phyloP scores from a whole-genome alignment of 805 yeast species.

The Candida methanosorbosa region DNA sequence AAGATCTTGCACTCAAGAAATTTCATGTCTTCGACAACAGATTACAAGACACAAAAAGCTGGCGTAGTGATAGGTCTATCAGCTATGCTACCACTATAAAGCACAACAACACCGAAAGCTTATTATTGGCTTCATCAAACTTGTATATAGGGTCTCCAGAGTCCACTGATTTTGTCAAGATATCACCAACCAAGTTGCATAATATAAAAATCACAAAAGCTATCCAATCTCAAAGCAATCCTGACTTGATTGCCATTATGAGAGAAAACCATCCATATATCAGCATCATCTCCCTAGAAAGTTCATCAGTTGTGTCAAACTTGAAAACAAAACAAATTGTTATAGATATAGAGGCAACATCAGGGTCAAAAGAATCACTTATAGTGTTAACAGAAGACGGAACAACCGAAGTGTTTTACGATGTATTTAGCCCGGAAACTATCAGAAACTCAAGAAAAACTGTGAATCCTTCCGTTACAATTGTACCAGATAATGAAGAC shows the following conservation, averaged over 20 bases:
- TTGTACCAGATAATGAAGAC: constrained; percentile 13
- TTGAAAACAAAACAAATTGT: constrained; percentile 18
- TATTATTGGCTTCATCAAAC: constrained; percentile 20
- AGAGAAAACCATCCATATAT: constrained; percentile 22
- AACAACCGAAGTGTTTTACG: constrained; percentile 23
- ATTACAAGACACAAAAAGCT: constrained; percentile 10
- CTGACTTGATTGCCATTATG: constrained; percentile 26
- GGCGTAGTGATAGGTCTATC: constrained; percentile 10
- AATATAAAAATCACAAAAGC: constrained; percentile 25
- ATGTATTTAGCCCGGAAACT: constrained; percentile 18
- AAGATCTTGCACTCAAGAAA: constrained; percentile 15
- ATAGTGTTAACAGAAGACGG: constrained; percentile 23
- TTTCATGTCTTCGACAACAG: constrained; percentile 16
- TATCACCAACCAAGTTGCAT: constrained; percentile 24
- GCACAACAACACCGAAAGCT: constrained; percentile 4
- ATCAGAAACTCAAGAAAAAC: constrained; percentile 5
- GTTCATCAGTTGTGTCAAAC: constrained; percentile 22
- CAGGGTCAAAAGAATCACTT: constrained; percentile 12
- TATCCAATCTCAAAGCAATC: constrained; percentile 21
- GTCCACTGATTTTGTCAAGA: constrained; percentile 12
- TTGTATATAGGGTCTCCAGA: constrained; percentile 20
- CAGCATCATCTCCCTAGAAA: constrained; percentile 24
- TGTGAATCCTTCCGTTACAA: constrained; percentile 9
- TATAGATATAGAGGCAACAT: background rate
- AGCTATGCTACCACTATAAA: constrained; percentile 18